Evolutionary conservation across 208 protist species (phyloP).

Genomic region (Leptomonas pyrrhocoris): DNA sequence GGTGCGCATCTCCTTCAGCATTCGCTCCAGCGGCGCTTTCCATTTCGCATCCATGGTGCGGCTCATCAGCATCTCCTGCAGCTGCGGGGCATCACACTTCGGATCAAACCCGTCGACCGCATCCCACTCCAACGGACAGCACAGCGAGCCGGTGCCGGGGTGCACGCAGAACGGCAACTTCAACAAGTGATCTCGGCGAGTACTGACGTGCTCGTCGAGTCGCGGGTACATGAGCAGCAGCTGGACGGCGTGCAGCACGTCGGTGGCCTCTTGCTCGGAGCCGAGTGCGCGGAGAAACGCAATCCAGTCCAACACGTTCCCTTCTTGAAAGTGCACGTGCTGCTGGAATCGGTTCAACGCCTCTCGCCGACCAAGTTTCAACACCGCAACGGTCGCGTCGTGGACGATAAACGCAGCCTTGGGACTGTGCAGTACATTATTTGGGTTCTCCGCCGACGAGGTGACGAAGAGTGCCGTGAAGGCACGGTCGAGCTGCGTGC

Average conservation of each 20-base stretch:
- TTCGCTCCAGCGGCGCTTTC: constrained; percentile 55
- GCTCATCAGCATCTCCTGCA: constrained; percentile 67
- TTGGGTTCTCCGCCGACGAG: constrained; percentile 63
- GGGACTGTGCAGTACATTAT: constrained; percentile 61
- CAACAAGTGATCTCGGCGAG: constrained; percentile 96
- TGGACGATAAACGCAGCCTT: constrained; percentile 76
- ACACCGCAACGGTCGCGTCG: constrained; percentile 59
- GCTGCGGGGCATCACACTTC: constrained; percentile 60
- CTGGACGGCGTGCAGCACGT: constrained; percentile 64
- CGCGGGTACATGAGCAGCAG: constrained; percentile 94
- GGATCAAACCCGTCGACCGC: constrained; percentile 76
- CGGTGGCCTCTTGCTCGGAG: constrained; percentile 38
- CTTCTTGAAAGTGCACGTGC: constrained; percentile 54
- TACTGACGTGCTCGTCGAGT: constrained; percentile 97
- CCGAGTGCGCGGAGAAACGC: constrained; percentile 55
- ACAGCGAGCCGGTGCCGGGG: constrained; percentile 89
- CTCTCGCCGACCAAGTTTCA: constrained; percentile 77
- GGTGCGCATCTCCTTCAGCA: constrained; percentile 69
- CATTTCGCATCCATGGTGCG: constrained; percentile 75
- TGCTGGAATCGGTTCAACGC: constrained; percentile 59
- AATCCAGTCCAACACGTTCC: constrained; percentile 71
- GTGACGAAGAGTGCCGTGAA: constrained; percentile 77
- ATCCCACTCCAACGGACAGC: constrained; percentile 84
- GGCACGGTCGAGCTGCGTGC: constrained; percentile 51
- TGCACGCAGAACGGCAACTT: constrained; percentile 99